Evolutionary conservation across 495 filamentous ascomycete species (phyloP).

Genomic region (Xylaria sp.): DNA sequence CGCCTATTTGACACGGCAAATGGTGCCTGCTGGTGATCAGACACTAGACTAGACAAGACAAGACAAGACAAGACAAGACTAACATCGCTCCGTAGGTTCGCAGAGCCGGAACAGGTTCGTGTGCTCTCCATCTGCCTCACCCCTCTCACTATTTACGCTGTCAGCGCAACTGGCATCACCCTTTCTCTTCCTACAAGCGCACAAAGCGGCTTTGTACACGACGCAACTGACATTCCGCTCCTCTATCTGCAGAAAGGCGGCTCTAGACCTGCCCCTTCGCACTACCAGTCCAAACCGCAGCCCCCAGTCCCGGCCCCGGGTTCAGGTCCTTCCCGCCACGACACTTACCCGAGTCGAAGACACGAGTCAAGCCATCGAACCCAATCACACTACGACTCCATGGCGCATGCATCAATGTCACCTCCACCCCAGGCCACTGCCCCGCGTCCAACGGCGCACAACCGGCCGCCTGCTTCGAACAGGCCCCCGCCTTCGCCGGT

Average conservation of each 20-base stretch:
- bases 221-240: constrained; percentile 28
- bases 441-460: constrained; percentile 56
- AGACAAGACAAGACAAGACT: too few relatives aligned
- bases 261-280: constrained; percentile 36
- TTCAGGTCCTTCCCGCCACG: constrained; percentile 39
- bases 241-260: constrained; percentile 43
- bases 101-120: constrained; percentile 89
- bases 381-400: constrained; percentile 36
- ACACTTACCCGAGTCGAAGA: constrained; percentile 24
- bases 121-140: background rate
- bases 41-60: too few relatives aligned
- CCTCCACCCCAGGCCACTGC: constrained; percentile 51
- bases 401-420: constrained; percentile 39
- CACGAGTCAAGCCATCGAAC: constrained; percentile 23
- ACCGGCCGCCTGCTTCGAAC: constrained; percentile 62
- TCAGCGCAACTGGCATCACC: background rate
- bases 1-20: constrained; percentile 27
- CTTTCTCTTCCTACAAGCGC: background rate
- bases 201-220: constrained; percentile 3
- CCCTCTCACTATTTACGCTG: constrained; percentile 10
- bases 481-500: constrained; percentile 70
- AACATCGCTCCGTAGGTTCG: constrained; percentile 66
- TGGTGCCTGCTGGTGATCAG: constrained; percentile 30
- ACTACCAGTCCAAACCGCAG: constrained; percentile 50
- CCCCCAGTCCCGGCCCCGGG: constrained; percentile 33